Conservation (phyloP, 176 grass and related monocot species). For the Microstegium vimineum region DNA sequence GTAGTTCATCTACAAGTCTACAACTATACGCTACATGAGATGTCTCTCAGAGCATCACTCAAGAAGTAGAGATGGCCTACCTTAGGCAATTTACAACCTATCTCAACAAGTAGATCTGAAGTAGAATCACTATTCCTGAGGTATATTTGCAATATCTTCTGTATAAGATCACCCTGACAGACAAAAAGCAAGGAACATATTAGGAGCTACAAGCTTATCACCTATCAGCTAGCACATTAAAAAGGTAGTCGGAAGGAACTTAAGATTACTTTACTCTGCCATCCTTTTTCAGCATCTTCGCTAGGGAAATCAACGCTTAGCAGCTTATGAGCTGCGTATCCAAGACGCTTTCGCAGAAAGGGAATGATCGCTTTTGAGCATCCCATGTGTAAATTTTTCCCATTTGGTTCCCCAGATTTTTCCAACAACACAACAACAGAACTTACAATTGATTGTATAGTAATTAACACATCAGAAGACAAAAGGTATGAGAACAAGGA, state of each 20-base stretch:
- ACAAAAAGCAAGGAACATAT: conserved; percentile 11
- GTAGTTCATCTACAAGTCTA: not conserved
- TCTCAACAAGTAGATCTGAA: conserved; percentile 62
- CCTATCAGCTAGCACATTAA: not conserved
- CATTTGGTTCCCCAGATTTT: conserved; percentile 54
- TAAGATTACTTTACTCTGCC: conserved; percentile 65
- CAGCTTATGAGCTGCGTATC: conserved; percentile 58
- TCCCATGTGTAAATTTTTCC: conserved; percentile 40
- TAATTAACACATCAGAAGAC: conserved; percentile 63
- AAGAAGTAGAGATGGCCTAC: conserved; percentile 34
- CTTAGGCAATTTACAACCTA: conserved; percentile 47
- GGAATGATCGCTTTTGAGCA: conserved; percentile 59
- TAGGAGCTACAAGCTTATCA: conserved; percentile 18
- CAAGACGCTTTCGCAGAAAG: conserved; percentile 64
- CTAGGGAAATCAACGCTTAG: conserved; percentile 56
- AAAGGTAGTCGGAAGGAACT: not conserved
- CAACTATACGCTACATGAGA: not conserved
- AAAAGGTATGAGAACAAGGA: conserved; percentile 56
- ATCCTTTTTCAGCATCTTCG: conserved; percentile 53
- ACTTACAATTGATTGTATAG: conserved; percentile 79
- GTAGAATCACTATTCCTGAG: conserved; percentile 67
- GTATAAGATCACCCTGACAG: conserved; percentile 65
- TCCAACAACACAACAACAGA: conserved; percentile 56
- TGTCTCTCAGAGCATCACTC: conserved; percentile 14
- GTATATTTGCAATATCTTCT: conserved; percentile 83